Evolutionary conservation across 371 early-diverging fungal genomes (phyloP), one percentile per base, ranked within the genome.

Genomic region (Mucor saturninus): DNA sequence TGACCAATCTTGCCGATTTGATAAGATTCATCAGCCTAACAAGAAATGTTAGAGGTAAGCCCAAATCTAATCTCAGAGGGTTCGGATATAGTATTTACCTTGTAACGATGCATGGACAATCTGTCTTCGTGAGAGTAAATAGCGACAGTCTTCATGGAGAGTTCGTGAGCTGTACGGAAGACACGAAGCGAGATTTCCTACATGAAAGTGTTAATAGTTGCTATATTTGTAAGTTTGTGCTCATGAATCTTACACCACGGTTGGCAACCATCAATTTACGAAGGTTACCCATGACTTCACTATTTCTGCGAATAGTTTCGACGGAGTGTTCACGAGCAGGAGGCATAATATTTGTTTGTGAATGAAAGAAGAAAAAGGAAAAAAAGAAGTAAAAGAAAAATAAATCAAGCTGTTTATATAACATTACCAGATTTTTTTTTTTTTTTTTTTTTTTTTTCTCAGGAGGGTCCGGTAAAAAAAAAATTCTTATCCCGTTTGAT

Each of bases 121-220:
- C 95, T 82, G 82, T 98, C 97, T 70, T 95, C 96, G 71, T 93
- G 81, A 14, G 92, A 88, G 75, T 91, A 96, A 58, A 98, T 83
- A 40, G 95, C 91, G 4, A 97, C 89, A 40, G 96, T 92, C 58
- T 83, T 86, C 87, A 95, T 86, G 53, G 95, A 92, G 35, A 97
- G 84, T 76, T 95, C 94, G 69, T 94, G 93, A 1, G 95, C 95
- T 6, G 95, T 91, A 59, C 96, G 91, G 69, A 93, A 92, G 65
- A 95, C 86, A 46, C 98, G 88, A 71, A 95, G 91, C 56, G 96
- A 93, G 63, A 98, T 98, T 83, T 98, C 96, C 81, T 87, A 73
- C 7, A 42, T 8, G 5, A 53, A 42, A 4, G 5, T 21, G 21
- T 4, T 31, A 31, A 21, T 43, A 21, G 52, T 43, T n/a, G 14